A percentile compares a stretch with the other conserved stretches of the same genome.
Conservation (phyloP, 768 basidiomycete species). For the Russula griseocarnosa region DNA sequence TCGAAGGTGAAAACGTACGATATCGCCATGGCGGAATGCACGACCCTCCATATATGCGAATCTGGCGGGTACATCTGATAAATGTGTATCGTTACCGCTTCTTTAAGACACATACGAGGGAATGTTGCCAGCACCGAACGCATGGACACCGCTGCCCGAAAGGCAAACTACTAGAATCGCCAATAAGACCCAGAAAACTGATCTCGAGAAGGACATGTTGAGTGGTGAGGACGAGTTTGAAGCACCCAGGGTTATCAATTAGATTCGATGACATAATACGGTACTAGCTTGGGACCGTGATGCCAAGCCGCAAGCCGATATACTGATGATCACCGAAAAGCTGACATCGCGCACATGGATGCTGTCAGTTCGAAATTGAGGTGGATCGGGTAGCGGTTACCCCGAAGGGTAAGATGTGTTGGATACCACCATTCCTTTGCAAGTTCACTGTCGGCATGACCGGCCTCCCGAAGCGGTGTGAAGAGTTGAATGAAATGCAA, state of each 20-base stretch:
- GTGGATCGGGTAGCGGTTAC: no score
- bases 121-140: conserved; percentile 85
- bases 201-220: conserved; percentile 12
- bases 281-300: no score
- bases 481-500: no score
- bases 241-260: no score
- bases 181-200: conserved; percentile 41
- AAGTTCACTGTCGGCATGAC: background rate
- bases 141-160: conserved; percentile 55
- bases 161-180: conserved; percentile 52
- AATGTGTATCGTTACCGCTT: background rate
- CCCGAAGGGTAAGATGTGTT: background rate
- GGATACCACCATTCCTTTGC: background rate
- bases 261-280: background rate
- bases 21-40: conserved; percentile 88
- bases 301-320: no score
- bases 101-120: conserved; percentile 37
- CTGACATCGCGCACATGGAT: no score
- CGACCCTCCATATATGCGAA: conserved; percentile 84
- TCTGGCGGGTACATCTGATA: conserved; percentile 35
- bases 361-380: no score
- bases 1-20: conserved; percentile 40
- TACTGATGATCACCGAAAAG: no score
- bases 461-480: no score
- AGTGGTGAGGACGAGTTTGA: background rate